Percentiles rank a stretch among this genome's conserved stretches.
phyloP scores from a whole-genome alignment of 768 basidiomycete genomes.

The Chiua virens region DNA sequence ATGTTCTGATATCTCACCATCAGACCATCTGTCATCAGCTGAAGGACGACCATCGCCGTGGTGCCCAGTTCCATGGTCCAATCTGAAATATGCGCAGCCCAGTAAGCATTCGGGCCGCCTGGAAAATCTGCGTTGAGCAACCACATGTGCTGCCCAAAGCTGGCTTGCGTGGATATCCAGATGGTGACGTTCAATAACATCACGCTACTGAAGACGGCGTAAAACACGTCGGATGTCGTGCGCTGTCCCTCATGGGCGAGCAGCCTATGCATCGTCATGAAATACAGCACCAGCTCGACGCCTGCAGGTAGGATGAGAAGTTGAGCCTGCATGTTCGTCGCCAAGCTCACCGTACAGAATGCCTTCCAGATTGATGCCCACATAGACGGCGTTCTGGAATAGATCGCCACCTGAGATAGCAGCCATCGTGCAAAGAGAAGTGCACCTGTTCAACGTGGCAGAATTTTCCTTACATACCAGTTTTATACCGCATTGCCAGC shows the following conservation, averaged over 20 bases:
- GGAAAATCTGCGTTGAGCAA: slow-evolving; percentile 32
- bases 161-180: slow-evolving; percentile 24
- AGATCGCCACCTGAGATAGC: no score
- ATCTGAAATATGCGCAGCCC: no score
- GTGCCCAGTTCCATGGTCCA: no score
- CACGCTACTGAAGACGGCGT: no score
- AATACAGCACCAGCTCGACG: slow-evolving; percentile 20
- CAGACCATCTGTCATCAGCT: slow-evolving; percentile 36
- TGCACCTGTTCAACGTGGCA: no score
- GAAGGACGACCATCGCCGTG: slow-evolving; percentile 26
- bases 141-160: slow-evolving; percentile 38
- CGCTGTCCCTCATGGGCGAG: background rate
- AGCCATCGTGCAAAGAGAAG: no score
- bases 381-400: slow-evolving; percentile 17
- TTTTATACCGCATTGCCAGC: no score
- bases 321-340: background rate
- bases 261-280: slow-evolving; percentile 19
- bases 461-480: no score
- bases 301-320: no score
- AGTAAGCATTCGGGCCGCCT: slow-evolving; percentile 36
- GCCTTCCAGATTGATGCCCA: no score
- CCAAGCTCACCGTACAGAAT: no score
- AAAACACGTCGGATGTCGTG: slow-evolving; percentile 14
- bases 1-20: slow-evolving; percentile 29
- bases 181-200: slow-evolving; percentile 32